A percentile compares a stretch with the other conserved stretches of the same genome.
Conservation (phyloP, 768 basidiomycete species). For the Phylloporus arenicola region DNA sequence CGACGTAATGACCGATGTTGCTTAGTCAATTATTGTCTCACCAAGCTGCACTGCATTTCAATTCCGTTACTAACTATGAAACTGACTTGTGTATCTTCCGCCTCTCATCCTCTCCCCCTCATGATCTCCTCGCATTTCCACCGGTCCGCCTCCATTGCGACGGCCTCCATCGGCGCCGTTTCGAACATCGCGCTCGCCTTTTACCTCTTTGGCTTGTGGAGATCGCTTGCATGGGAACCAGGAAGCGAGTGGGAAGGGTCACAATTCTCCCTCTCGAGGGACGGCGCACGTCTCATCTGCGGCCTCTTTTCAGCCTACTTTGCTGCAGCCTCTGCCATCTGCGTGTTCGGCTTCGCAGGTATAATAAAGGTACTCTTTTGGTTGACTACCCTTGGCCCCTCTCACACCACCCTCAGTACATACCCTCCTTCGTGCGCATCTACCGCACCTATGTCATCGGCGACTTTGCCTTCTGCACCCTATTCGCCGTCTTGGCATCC, state of each 20-base stretch:
- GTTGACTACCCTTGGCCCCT: not conserved
- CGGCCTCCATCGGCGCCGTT: conserved; percentile 36
- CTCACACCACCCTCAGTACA: conserved; percentile 39
- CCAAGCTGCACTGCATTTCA: conserved; percentile 1
- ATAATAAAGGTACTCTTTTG: conserved; percentile 53
- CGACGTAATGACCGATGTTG: not conserved
- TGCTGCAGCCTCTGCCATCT: conserved; percentile 57
- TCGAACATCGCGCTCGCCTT: conserved; percentile 37
- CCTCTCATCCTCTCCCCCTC: not conserved
- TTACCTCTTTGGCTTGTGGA: conserved; percentile 40
- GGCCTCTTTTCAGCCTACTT: conserved; percentile 64
- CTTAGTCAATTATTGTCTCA: conserved; percentile 15
- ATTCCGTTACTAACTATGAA: conserved; percentile 3
- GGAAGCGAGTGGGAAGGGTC: conserved; percentile 49
- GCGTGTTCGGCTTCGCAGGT: conserved; percentile 61
- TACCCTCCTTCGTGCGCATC: conserved; percentile 62
- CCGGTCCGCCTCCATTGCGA: conserved; percentile 35
- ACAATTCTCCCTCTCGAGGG: conserved; percentile 35
- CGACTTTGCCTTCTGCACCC: conserved; percentile 65
- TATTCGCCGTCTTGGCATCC: conserved; percentile 50
- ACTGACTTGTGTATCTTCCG: not conserved
- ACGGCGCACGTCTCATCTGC: conserved; percentile 48
- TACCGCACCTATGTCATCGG: conserved; percentile 81
- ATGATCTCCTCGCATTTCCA: conserved; percentile 6
- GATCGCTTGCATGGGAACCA: conserved; percentile 41